Evolutionary conservation across 2,329 filamentous ascomycete genomes (phyloP).

Genomic region (Sporothrix luriei): DNA sequence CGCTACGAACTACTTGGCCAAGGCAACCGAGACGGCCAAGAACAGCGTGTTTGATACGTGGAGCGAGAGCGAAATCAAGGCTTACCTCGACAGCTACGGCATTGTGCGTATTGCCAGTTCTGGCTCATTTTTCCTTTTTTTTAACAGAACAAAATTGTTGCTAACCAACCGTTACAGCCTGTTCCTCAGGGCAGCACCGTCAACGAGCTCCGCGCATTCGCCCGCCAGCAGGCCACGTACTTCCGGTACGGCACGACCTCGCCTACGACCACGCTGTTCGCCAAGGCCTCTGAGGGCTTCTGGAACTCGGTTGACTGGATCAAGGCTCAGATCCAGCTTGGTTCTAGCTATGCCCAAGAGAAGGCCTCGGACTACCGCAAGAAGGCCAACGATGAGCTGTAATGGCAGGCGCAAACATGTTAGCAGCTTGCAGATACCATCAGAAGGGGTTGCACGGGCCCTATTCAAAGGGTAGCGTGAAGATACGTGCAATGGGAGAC

Average conservation of each 20-base stretch:
- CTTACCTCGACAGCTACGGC: slow-evolving; percentile 78
- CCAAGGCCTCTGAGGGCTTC: slow-evolving; percentile 59
- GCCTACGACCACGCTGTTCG: slow-evolving; percentile 66
- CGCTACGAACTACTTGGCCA: slow-evolving; percentile 69
- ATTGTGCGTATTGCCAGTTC: slow-evolving; percentile 49
- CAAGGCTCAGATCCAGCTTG: slow-evolving; percentile 52
- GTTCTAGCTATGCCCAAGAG: slow-evolving; percentile 53
- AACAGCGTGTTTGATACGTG: slow-evolving; percentile 70
- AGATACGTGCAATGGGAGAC: too few relatives aligned
- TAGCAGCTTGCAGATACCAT: too few relatives aligned
- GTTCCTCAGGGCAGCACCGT: slow-evolving; percentile 67
- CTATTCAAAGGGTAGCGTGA: too few relatives aligned
- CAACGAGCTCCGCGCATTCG: slow-evolving; percentile 70
- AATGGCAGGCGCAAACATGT: slow-evolving; percentile 35
- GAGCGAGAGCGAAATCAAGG: slow-evolving; percentile 73
- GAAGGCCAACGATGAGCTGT: slow-evolving; percentile 55
- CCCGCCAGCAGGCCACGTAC: slow-evolving; percentile 72
- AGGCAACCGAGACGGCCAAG: slow-evolving; percentile 67
- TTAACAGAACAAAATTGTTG: slow-evolving; percentile 32
- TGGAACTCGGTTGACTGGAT: slow-evolving; percentile 53
- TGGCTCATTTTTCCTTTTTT: slow-evolving; percentile 37
- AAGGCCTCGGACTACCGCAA: slow-evolving; percentile 47
- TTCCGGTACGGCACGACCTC: slow-evolving; percentile 74
- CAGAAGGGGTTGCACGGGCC: too few relatives aligned
- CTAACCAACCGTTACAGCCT: slow-evolving; percentile 41